Evolutionary conservation across 2,329 filamentous ascomycete genomes (phyloP).

Genomic region (Rutstroemia sp.): DNA sequence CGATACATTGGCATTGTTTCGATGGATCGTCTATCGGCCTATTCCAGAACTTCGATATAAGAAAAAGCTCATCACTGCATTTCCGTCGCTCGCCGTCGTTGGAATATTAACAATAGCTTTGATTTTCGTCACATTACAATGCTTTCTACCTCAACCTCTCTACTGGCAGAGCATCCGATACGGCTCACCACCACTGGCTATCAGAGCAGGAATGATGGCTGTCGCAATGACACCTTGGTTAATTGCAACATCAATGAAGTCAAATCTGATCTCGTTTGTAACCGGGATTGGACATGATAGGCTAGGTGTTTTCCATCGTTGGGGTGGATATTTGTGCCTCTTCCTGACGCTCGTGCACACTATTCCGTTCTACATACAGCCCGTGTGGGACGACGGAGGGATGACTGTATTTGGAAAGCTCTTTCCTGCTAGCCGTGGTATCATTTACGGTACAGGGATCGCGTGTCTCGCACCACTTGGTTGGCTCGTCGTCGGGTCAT

Average conservation of each 20-base stretch:
- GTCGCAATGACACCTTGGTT: slow-evolving; percentile 93
- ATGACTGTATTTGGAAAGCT: slow-evolving; percentile 62
- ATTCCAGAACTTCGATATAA: slow-evolving; percentile 66
- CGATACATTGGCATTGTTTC: slow-evolving; percentile 71
- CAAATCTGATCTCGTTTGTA: slow-evolving; percentile 74
- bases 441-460: slow-evolving; percentile 79
- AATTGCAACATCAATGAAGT: slow-evolving; percentile 81
- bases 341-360: slow-evolving; percentile 78
- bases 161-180: slow-evolving; percentile 83
- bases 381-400: slow-evolving; percentile 74
- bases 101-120: slow-evolving; percentile 60
- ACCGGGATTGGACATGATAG: slow-evolving; percentile 90
- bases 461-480: slow-evolving; percentile 74
- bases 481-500: slow-evolving; percentile 78
- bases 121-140: slow-evolving; percentile 70
- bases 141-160: slow-evolving; percentile 78
- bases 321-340: slow-evolving; percentile 80
- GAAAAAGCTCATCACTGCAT: slow-evolving; percentile 59
- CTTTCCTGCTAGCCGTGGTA: slow-evolving; percentile 55
- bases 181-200: slow-evolving; percentile 81
- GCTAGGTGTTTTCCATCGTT: slow-evolving; percentile 87
- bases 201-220: slow-evolving; percentile 85
- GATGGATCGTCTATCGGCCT: slow-evolving; percentile 85
- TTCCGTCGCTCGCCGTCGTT: slow-evolving; percentile 71
- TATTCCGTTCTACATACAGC: slow-evolving; percentile 83